phyloP scores from a whole-genome alignment of 495 filamentous ascomycete species.

The Thermochaetoides thermophila region DNA sequence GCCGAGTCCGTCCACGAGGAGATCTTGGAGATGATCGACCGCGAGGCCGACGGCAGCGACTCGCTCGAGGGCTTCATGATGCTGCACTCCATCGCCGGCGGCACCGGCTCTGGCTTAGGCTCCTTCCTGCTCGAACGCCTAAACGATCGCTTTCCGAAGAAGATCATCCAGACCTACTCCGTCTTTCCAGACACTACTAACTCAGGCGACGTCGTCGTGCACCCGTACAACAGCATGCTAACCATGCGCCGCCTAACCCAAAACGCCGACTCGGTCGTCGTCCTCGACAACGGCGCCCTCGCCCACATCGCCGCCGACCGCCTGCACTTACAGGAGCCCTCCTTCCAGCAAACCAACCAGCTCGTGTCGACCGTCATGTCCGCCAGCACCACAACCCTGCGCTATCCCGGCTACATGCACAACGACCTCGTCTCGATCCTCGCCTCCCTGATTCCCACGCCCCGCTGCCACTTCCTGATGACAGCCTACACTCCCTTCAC shows the following conservation, averaged over 20 bases:
- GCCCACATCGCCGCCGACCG: slow-evolving; percentile 88
- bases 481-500: slow-evolving; percentile 97
- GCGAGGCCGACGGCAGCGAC: slow-evolving; percentile 94
- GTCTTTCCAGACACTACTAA: slow-evolving; percentile 89
- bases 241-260: slow-evolving; percentile 82
- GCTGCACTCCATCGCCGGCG: slow-evolving; percentile 92
- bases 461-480: slow-evolving; percentile 94
- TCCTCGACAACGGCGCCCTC: slow-evolving; percentile 88
- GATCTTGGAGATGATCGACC: slow-evolving; percentile 98
- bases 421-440: slow-evolving; percentile 96
- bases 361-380: slow-evolving; percentile 98
- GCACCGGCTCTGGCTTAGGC: slow-evolving; percentile 86
- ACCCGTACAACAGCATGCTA: slow-evolving; percentile 93
- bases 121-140: slow-evolving; percentile 91
- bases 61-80: slow-evolving; percentile 98
- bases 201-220: slow-evolving; percentile 79
- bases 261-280: slow-evolving; percentile 96
- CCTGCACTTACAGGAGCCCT: slow-evolving; percentile 84
- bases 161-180: slow-evolving; percentile 96
- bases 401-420: slow-evolving; percentile 98
- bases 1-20: slow-evolving; percentile 89
- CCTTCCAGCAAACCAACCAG: slow-evolving; percentile 95
- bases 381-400: slow-evolving; percentile 85
- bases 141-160: slow-evolving; percentile 96
- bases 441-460: slow-evolving; percentile 88